A percentile compares a stretch with the other conserved stretches of the same genome.
These are phyloP conservation scores for Penicillium paxilli DNA, from an alignment of 495 filamentous ascomycete species.

Conservation along the genomic window DNA sequence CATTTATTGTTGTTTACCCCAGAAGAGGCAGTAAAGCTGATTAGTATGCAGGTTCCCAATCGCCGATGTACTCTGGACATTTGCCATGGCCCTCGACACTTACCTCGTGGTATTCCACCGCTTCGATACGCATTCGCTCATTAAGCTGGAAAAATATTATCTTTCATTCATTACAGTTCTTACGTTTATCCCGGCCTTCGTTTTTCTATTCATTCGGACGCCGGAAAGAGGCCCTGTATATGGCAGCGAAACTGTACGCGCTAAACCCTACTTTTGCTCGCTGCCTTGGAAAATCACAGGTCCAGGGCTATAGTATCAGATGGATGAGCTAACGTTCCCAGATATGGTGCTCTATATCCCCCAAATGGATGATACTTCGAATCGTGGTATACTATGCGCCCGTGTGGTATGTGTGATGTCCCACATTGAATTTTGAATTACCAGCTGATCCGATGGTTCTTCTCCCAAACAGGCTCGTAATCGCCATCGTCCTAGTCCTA, in stretches of 20 bases:
- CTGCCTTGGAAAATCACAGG: too few relatives aligned
- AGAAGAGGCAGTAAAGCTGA: background rate
- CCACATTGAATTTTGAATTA: too few relatives aligned
- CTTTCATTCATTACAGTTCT: conserved; percentile 33
- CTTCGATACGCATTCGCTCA: conserved; percentile 38
- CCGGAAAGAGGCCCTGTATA: conserved; percentile 43
- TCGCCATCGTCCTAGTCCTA: conserved; percentile 36
- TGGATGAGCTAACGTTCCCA: conserved; percentile 8
- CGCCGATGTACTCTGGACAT: conserved; percentile 52
- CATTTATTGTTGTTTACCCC: background rate
- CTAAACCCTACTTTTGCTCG: background rate
- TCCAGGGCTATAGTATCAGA: too few relatives aligned
- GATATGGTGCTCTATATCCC: conserved; percentile 50
- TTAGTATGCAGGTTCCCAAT: conserved; percentile 41
- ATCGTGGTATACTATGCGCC: conserved; percentile 46
- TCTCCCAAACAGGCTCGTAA: conserved; percentile 32
- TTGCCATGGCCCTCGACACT: conserved; percentile 47
- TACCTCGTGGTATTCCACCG: conserved; percentile 45
- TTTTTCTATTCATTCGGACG: conserved; percentile 41
- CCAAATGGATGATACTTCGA: conserved; percentile 44
- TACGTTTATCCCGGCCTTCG: conserved; percentile 42
- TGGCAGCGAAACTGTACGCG: conserved; percentile 42
- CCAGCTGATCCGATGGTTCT: too few relatives aligned
- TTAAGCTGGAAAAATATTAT: conserved; percentile 44
- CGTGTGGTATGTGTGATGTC: conserved; percentile 37